These are phyloP conservation scores for Penicillium sp. DNA, from an alignment of 2,329 filamentous ascomycete genomes.

Conservation along the genomic window DNA sequence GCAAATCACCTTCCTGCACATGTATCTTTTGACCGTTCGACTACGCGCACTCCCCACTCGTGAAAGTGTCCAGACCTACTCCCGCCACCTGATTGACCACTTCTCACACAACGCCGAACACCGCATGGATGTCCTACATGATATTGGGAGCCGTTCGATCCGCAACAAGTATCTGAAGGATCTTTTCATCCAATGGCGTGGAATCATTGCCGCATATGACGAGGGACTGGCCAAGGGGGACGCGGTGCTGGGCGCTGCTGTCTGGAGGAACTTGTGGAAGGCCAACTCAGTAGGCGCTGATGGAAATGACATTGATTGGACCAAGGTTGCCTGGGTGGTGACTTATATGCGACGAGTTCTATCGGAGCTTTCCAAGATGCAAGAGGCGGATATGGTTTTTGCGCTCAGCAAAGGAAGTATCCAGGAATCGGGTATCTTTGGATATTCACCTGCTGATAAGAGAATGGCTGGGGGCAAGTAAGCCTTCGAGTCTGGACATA, in stretches of 20 bases:
- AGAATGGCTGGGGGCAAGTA: conserved; percentile 30
- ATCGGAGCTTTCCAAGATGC: conserved; percentile 53
- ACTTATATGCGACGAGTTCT: conserved; percentile 63
- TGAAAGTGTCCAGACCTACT: conserved; percentile 71
- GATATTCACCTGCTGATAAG: conserved; percentile 37
- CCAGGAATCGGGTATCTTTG: conserved; percentile 37
- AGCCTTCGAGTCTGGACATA: neutral
- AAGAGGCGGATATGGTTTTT: conserved; percentile 58
- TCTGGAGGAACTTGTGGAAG: conserved; percentile 95
- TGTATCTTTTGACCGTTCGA: conserved; percentile 85
- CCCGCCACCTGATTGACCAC: conserved; percentile 89
- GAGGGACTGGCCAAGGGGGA: conserved; percentile 50
- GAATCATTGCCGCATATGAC: conserved; percentile 68
- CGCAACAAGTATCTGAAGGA: conserved; percentile 73
- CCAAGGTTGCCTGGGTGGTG: conserved; percentile 61
- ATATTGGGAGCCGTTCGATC: conserved; percentile 53
- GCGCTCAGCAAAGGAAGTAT: conserved; percentile 42
- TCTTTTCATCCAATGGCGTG: conserved; percentile 90
- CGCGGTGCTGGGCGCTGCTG: conserved; percentile 59
- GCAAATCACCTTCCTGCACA: conserved; percentile 92
- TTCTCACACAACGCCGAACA: conserved; percentile 70
- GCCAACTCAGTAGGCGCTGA: conserved; percentile 52
- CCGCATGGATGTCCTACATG: conserved; percentile 61
- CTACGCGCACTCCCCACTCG: conserved; percentile 72
- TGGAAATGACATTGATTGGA: conserved; percentile 57